These are phyloP conservation scores for Suillus decipiens DNA, from an alignment of 768 basidiomycete species.

Conservation along the genomic window DNA sequence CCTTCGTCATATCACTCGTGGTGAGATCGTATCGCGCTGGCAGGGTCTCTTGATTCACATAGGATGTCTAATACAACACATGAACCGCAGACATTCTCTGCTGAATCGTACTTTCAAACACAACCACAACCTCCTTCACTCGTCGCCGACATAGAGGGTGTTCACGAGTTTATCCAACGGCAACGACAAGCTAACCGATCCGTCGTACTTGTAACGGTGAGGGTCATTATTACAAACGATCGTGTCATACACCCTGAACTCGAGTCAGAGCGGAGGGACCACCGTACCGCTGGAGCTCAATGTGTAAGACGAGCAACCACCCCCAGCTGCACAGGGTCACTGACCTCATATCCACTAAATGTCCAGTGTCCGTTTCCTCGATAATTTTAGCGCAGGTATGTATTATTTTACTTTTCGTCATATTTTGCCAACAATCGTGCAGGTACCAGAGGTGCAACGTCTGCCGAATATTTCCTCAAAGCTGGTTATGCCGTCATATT, in stretches of 20 bases:
- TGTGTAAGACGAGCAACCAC: constrained; percentile 65
- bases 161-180: constrained; percentile 67
- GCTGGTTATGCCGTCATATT: constrained; percentile 97
- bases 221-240: constrained; percentile 28
- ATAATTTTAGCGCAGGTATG: constrained; percentile 97
- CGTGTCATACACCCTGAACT: constrained; percentile 15
- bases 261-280: constrained; percentile 88
- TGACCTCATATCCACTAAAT: constrained; percentile 23
- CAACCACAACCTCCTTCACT: constrained; percentile 79
- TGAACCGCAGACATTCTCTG: constrained; percentile 57
- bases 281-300: constrained; percentile 98
- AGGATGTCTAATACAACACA: constrained; percentile 22
- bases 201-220: constrained; percentile 93
- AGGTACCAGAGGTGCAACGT: constrained; percentile 97
- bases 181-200: constrained; percentile 67
- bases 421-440: constrained; percentile 6
- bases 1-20: neutral
- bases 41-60: neutral
- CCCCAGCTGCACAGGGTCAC: constrained; percentile 16
- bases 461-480: constrained; percentile 96
- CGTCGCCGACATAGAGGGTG: constrained; percentile 61
- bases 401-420: neutral
- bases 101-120: constrained; percentile 88
- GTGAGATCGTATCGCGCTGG: neutral
- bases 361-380: constrained; percentile 92